These are phyloP conservation scores for Tricharina praecox DNA, from an alignment of 495 filamentous ascomycete genomes.

Conservation along the genomic window DNA sequence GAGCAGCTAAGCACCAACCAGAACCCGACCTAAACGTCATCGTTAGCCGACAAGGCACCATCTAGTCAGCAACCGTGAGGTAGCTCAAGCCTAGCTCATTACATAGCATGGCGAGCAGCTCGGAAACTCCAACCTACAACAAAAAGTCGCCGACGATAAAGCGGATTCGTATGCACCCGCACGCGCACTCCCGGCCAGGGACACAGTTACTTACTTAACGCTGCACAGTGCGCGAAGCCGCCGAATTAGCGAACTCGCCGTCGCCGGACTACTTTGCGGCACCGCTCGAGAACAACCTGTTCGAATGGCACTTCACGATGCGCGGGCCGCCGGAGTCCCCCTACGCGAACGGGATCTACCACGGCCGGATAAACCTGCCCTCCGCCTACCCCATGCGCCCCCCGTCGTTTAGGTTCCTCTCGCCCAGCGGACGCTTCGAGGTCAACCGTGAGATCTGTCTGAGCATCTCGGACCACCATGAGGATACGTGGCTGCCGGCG, in stretches of 20 bases:
- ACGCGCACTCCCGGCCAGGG: too few species aligned
- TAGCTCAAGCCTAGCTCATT: background rate
- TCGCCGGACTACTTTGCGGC: slow-evolving; percentile 66
- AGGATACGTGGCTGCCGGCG: slow-evolving; percentile 95
- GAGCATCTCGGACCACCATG: slow-evolving; percentile 82
- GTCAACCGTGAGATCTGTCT: slow-evolving; percentile 94
- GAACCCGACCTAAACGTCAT: too few species aligned
- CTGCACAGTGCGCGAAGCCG: slow-evolving; percentile 66
- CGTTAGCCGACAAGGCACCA: too few species aligned
- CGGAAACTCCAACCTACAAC: slow-evolving; percentile 16
- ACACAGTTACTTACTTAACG: too few species aligned
- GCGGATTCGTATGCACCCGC: slow-evolving; percentile 55
- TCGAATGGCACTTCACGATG: slow-evolving; percentile 99
- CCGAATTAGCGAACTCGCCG: slow-evolving; percentile 59
- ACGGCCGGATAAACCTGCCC: slow-evolving; percentile 86
- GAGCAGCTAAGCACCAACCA: too few species aligned
- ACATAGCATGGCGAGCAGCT: background rate
- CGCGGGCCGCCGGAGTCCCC: slow-evolving; percentile 69
- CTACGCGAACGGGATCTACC: slow-evolving; percentile 72
- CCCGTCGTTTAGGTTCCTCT: slow-evolving; percentile 85
- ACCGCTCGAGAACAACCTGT: slow-evolving; percentile 74
- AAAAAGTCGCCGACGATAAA: slow-evolving; percentile 62
- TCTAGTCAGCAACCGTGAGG: too few species aligned
- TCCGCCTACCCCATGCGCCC: slow-evolving; percentile 76
- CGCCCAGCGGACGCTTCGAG: slow-evolving; percentile 84